Conservation (phyloP, 305 asterid genomes). For the Fraxinus baroniana region DNA sequence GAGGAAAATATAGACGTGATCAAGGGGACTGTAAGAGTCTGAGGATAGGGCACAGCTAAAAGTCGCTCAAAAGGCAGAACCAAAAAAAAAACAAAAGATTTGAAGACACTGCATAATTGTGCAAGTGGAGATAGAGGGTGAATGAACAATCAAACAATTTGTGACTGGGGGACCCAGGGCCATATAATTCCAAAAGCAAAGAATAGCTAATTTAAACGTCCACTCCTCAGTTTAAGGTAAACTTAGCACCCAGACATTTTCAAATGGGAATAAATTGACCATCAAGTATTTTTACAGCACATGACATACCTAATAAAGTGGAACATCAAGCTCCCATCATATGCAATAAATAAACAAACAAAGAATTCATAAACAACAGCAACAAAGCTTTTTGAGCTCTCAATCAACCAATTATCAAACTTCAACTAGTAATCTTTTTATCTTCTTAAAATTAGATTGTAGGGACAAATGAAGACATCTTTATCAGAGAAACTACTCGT, state of each 20-base stretch:
- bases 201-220: neutral
- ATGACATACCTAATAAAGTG: neutral
- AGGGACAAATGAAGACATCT: neutral
- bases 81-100: neutral
- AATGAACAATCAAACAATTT: neutral
- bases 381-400: neutral
- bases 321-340: neutral
- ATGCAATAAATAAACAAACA: neutral
- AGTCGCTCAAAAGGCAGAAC: neutral
- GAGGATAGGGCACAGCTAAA: neutral
- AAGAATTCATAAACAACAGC: neutral
- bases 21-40: neutral
- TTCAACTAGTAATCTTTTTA: neutral
- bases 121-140: neutral
- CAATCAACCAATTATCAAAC: neutral
- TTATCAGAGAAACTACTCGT: neutral
- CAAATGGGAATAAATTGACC: neutral
- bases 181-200: slow-evolving; percentile 9
- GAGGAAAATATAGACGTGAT: neutral
- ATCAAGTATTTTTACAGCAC: neutral
- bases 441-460: neutral
- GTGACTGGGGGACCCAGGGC: neutral
- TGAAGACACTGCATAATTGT: neutral
- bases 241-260: neutral
- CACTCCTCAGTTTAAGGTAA: neutral